phyloP scores from a whole-genome alignment of 2,329 filamentous ascomycete genomes.

The Xylaria sp. region DNA sequence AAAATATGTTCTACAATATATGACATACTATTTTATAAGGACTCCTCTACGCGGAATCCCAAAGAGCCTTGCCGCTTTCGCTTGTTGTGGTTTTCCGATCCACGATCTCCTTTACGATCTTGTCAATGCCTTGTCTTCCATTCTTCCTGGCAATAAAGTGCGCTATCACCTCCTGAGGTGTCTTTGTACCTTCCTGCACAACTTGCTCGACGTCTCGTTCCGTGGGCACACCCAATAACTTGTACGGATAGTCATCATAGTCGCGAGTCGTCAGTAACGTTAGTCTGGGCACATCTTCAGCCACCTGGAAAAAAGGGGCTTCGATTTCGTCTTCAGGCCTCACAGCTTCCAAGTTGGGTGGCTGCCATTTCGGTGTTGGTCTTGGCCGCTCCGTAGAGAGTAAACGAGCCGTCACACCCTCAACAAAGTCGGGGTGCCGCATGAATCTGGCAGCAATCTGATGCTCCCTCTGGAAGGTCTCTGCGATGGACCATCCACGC shows the following conservation, averaged over 20 bases:
- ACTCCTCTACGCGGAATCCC: slow-evolving; percentile 44
- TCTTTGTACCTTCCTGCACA: slow-evolving; percentile 54
- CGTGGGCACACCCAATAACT: slow-evolving; percentile 74
- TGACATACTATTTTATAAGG: slow-evolving; percentile 17
- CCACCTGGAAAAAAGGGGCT: slow-evolving; percentile 74
- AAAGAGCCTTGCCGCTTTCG: slow-evolving; percentile 55
- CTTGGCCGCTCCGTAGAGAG: slow-evolving; percentile 68
- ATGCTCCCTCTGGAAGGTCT: slow-evolving; percentile 88
- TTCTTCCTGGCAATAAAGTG: slow-evolving; percentile 69
- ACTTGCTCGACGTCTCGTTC: slow-evolving; percentile 68
- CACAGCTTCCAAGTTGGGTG: slow-evolving; percentile 76
- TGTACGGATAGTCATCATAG: slow-evolving; percentile 79
- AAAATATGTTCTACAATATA: slow-evolving; percentile 37
- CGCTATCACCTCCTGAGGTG: slow-evolving; percentile 68
- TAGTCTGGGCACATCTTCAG: slow-evolving; percentile 60
- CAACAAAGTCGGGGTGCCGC: slow-evolving; percentile 88
- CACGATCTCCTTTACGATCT: slow-evolving; percentile 76
- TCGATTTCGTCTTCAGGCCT: slow-evolving; percentile 62
- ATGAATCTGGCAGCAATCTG: slow-evolving; percentile 89
- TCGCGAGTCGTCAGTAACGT: slow-evolving; percentile 69
- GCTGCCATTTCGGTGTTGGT: slow-evolving; percentile 77
- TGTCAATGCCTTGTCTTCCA: slow-evolving; percentile 74
- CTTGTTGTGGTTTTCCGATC: slow-evolving; percentile 66
- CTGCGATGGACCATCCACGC: slow-evolving; percentile 78
- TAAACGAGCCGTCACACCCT: slow-evolving; percentile 86